Evolutionary conservation across 345 rosid species (phyloP).

Genomic region (Bruguiera parviflora): DNA sequence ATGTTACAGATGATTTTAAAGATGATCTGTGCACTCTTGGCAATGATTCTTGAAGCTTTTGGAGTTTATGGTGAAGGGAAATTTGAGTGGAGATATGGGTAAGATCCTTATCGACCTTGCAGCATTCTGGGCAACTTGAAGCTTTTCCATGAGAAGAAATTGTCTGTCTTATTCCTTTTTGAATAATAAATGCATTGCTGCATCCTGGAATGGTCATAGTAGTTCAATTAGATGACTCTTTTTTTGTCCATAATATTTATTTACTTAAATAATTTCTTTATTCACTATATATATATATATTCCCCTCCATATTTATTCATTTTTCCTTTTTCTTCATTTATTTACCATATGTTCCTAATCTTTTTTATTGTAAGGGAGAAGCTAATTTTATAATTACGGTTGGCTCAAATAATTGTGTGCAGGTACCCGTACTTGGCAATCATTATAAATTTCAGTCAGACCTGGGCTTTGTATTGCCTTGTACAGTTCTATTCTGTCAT

Average conservation of each 20-base stretch:
- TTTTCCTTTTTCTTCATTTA: no score
- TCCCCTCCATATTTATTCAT: no score
- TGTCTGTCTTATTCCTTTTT: background rate
- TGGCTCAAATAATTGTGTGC: constrained; percentile 28
- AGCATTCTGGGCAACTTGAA: constrained; percentile 6
- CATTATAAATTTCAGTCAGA: constrained; percentile 95
- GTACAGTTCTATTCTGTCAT: constrained; percentile 87
- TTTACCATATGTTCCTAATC: background rate
- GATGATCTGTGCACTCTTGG: constrained; percentile 86
- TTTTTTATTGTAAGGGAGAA: background rate
- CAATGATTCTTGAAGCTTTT: constrained; percentile 87
- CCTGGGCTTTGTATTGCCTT: constrained; percentile 96
- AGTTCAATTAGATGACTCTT: background rate
- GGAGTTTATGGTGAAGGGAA: constrained; percentile 99
- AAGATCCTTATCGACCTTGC: constrained; percentile 16
- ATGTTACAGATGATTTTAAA: constrained; percentile 81
- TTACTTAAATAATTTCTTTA: no score
- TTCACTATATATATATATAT: background rate
- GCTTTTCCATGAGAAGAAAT: background rate
- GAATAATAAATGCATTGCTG: background rate
- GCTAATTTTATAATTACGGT: background rate
- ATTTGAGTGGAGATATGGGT: constrained; percentile 96
- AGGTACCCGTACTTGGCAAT: constrained; percentile 97
- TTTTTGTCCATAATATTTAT: no score
- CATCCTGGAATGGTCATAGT: background rate